Conservation (phyloP, 2,329 filamentous ascomycete genomes). For the Blastomyces parvus region DNA sequence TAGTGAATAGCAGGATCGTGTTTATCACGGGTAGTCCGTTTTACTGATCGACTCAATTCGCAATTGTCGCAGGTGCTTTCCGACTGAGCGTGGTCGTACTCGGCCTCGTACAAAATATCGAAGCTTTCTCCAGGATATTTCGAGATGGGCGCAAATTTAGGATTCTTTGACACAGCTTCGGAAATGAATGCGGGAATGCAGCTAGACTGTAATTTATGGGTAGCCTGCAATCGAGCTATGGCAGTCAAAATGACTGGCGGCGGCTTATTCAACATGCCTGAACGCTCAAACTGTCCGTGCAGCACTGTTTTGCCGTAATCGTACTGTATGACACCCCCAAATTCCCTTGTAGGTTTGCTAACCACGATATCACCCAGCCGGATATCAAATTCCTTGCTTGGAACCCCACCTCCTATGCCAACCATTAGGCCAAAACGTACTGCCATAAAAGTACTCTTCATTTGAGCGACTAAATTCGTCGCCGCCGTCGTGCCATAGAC, state of each 20-base stretch:
- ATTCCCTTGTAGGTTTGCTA: slow-evolving; percentile 12
- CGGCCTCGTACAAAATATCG: slow-evolving; percentile 19
- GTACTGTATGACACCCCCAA: slow-evolving; percentile 13
- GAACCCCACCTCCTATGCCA: slow-evolving; percentile 18
- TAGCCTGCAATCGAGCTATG: slow-evolving; percentile 10
- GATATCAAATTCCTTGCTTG: slow-evolving; percentile 15
- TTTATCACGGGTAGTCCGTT: neutral
- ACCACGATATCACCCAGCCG: slow-evolving; percentile 19
- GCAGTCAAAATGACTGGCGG: slow-evolving; percentile 13
- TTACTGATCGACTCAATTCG: neutral
- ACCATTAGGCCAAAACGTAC: slow-evolving; percentile 17
- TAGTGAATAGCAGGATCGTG: slow-evolving; percentile 17
- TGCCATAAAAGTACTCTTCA: slow-evolving; percentile 15
- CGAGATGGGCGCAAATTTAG: neutral
- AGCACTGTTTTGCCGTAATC: slow-evolving; percentile 10
- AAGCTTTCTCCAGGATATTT: slow-evolving; percentile 10
- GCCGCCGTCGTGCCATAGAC: slow-evolving; percentile 16
- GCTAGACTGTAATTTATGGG: slow-evolving; percentile 12
- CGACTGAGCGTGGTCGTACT: slow-evolving; percentile 14
- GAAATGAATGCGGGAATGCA: slow-evolving; percentile 12
- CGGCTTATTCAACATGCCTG: slow-evolving; percentile 11
- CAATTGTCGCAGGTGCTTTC: slow-evolving; percentile 3
- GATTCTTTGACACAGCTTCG: slow-evolving; percentile 9
- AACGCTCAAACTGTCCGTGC: slow-evolving; percentile 6
- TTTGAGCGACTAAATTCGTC: slow-evolving; percentile 14